These are phyloP conservation scores for Venturiaceae sp. DNA, from an alignment of 2,329 filamentous ascomycete species.

Conservation along the genomic window DNA sequence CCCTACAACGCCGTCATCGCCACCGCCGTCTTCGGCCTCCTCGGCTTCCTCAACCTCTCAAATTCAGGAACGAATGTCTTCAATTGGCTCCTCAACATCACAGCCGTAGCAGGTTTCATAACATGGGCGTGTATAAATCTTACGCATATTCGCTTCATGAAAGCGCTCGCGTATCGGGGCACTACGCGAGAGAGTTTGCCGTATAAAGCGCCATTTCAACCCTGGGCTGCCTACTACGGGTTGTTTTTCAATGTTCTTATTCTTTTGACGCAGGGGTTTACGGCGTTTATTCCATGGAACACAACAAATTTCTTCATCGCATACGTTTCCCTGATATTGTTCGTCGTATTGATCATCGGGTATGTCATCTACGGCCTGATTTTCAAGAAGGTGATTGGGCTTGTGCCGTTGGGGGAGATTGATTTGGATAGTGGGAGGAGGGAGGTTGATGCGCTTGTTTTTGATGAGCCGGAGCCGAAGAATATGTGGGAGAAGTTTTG, in stretches of 20 bases:
- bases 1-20: conserved; percentile 29
- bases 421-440: conserved; percentile 32
- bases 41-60: conserved; percentile 32
- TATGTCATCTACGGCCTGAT: conserved; percentile 48
- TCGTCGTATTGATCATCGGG: conserved; percentile 41
- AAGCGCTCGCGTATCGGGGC: conserved; percentile 26
- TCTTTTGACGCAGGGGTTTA: conserved; percentile 57
- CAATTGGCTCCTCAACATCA: conserved; percentile 32
- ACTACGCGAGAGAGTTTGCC: conserved; percentile 25
- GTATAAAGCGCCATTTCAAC: conserved; percentile 29
- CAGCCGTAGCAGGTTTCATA: conserved; percentile 34
- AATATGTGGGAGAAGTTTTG: conserved; percentile 1
- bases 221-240: conserved; percentile 28
- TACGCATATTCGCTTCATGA: conserved; percentile 29
- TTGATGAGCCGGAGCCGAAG: neutral
- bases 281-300: conserved; percentile 28
- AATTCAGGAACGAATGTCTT: conserved; percentile 28
- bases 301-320: conserved; percentile 26
- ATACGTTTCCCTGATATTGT: conserved; percentile 29
- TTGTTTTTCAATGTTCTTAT: conserved; percentile 35
- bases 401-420: conserved; percentile 30
- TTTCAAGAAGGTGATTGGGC: conserved; percentile 21
- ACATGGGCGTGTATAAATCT: conserved; percentile 35
- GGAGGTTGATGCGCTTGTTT: conserved; percentile 19
- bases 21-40: conserved; percentile 24